These are phyloP conservation scores for Exsudoporus frostii DNA, from an alignment of 768 basidiomycete species.

Conservation along the genomic window DNA sequence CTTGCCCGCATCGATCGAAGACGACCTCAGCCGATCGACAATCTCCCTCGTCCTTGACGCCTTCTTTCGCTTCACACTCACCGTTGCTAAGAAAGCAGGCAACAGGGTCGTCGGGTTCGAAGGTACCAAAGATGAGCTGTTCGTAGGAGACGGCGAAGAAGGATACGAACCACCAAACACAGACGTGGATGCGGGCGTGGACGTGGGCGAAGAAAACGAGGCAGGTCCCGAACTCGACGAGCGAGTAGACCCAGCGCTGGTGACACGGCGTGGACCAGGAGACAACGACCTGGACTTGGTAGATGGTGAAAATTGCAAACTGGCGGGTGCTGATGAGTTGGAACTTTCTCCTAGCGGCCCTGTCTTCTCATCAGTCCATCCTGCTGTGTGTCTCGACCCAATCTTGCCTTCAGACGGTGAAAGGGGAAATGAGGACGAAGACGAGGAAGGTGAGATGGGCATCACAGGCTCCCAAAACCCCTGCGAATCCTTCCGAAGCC, in stretches of 20 bases:
- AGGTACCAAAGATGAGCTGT: background rate
- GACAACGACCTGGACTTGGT: conserved; percentile 18
- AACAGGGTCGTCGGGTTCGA: conserved; percentile 16
- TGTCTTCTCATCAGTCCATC: conserved; percentile 5
- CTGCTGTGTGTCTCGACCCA: background rate
- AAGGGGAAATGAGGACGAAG: conserved; percentile 14
- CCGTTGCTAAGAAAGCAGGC: conserved; percentile 23
- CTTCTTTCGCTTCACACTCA: conserved; percentile 23
- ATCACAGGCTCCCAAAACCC: conserved; percentile 28
- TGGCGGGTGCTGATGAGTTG: background rate
- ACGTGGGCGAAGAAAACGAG: conserved; percentile 8
- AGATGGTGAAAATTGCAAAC: background rate
- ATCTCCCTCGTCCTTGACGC: conserved; percentile 30
- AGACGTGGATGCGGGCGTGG: conserved; percentile 7
- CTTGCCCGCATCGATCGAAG: conserved; percentile 23
- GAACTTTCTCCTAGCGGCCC: background rate
- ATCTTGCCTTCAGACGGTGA: conserved; percentile 13
- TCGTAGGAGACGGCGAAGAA: conserved; percentile 6
- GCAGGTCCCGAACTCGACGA: conserved; percentile 9
- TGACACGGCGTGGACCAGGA: conserved; percentile 5
- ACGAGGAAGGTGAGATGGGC: conserved; percentile 16
- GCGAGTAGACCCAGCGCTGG: conserved; percentile 2
- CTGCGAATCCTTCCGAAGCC: conserved; percentile 23
- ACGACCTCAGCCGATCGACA: conserved; percentile 26
- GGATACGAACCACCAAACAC: conserved; percentile 7